Evolutionary conservation across 2,329 filamentous ascomycete genomes (phyloP).

Genomic region (Fusarium floridanum): DNA sequence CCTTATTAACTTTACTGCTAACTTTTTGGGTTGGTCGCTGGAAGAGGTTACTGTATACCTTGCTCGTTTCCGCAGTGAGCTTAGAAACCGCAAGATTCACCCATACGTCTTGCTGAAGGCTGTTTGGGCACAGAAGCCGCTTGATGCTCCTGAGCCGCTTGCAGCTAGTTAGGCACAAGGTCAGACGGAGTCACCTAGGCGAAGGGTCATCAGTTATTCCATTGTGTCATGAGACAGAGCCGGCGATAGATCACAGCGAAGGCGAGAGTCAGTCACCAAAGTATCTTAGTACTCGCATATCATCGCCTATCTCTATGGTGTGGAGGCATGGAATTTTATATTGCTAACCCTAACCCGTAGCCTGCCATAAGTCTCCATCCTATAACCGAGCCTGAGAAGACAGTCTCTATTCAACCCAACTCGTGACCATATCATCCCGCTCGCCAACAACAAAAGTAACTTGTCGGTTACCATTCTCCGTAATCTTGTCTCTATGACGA

Average conservation of each 20-base stretch:
- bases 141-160: neutral
- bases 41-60: slow-evolving; percentile 51
- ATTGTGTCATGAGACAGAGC: too few relatives aligned
- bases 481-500: neutral
- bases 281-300: too few relatives aligned
- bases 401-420: neutral
- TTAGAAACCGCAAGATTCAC: slow-evolving; percentile 42
- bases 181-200: neutral
- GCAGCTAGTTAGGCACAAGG: neutral
- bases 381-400: too few relatives aligned
- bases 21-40: slow-evolving; percentile 48
- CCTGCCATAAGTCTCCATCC: too few relatives aligned
- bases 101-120: slow-evolving; percentile 43
- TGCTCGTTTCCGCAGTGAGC: slow-evolving; percentile 49
- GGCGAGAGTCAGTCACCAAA: too few relatives aligned
- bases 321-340: too few relatives aligned
- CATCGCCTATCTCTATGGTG: too few relatives aligned
- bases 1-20: slow-evolving; percentile 8
- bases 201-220: too few relatives aligned
- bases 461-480: neutral
- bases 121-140: slow-evolving; percentile 47
- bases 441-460: slow-evolving; percentile 1
- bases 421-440: neutral
- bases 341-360: too few relatives aligned
- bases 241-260: too few relatives aligned